Evolutionary conservation across 306 rosid genomes (phyloP), one percentile per base, ranked within the genome.

Genomic region (Medicago lupulina): DNA sequence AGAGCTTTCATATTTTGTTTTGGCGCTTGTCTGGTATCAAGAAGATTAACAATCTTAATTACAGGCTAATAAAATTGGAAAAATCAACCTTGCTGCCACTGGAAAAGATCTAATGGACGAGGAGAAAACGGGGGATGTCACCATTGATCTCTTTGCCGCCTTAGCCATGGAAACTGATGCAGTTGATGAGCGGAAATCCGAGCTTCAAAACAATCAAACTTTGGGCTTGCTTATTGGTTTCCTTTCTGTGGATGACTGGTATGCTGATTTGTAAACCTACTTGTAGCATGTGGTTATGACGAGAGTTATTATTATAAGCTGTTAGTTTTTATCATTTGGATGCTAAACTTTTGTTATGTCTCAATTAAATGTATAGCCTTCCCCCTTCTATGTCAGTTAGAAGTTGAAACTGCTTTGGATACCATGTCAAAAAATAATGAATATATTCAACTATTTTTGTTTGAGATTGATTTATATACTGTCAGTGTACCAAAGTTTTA

Each of bases 51-150:
- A 64, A 36, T 64, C 19, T 77, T 59, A 51, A 81, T 62, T 70
- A 50, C 96, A 95, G 98, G 98, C 97, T 55, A 95, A 81, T 73
- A 95, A 90, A 83, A 95, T 92, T 72, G 98, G 98, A 53, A 90
- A 86, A 86, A 95, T 95, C 87, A 95, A 95, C 73, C 98, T 95
- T 78, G 97, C 98, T 69, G 97, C 97, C 38, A 95, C 91, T 9
- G 98, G 98, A 63, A 95, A 95, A 81, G 98, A 95, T 84, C 83
- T 95, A 39, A 95, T 95, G 98, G 98, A 95, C 80, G 98, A 95
- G 17, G 98, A 92, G 85, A 95, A 95, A 83, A 96, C 67, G 69
- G 98, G 97, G 76, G 98, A 95, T 62, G 93, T 92, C 76, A 87
- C 86, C 9, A 83, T 92, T 82, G 97, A 95, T 83, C 97, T 95